Evolutionary conservation across 257 asterid genomes (phyloP).

Genomic region (Solanum sitiens): DNA sequence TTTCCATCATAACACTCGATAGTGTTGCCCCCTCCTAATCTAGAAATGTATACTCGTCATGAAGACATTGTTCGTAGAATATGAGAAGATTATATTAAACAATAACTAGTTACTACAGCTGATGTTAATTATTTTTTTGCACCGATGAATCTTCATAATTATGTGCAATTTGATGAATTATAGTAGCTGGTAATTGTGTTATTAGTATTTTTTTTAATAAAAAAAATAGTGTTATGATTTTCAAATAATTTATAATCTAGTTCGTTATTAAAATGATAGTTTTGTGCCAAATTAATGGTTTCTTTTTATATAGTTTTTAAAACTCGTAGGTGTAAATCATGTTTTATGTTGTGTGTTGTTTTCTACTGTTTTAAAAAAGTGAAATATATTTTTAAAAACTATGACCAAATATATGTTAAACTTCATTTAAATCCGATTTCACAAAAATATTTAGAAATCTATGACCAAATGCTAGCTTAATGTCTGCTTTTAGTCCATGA

Average conservation of each 20-base stretch:
- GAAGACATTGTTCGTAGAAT: background rate
- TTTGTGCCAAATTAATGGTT: background rate
- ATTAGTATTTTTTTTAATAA: background rate
- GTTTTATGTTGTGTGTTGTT: background rate
- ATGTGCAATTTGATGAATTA: background rate
- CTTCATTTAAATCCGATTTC: background rate
- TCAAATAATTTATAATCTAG: background rate
- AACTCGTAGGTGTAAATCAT: background rate
- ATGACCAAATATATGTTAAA: background rate
- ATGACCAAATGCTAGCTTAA: background rate
- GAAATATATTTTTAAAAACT: background rate
- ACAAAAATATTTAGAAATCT: background rate
- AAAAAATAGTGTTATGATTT: too few relatives aligned
- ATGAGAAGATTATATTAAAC: too few relatives aligned
- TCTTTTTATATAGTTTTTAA: background rate
- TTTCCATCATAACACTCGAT: background rate
- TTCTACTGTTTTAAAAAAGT: too few relatives aligned
- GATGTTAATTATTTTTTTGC: too few relatives aligned
- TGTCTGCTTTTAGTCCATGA: background rate
- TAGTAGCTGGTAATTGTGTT: background rate
- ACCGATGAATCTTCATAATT: background rate
- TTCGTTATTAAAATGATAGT: background rate
- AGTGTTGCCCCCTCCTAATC: background rate
- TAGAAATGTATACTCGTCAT: background rate
- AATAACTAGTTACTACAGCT: background rate